These are phyloP conservation scores for Taphrina wiesneri DNA, from an alignment of 1,139 yeast species.

Conservation along the genomic window DNA sequence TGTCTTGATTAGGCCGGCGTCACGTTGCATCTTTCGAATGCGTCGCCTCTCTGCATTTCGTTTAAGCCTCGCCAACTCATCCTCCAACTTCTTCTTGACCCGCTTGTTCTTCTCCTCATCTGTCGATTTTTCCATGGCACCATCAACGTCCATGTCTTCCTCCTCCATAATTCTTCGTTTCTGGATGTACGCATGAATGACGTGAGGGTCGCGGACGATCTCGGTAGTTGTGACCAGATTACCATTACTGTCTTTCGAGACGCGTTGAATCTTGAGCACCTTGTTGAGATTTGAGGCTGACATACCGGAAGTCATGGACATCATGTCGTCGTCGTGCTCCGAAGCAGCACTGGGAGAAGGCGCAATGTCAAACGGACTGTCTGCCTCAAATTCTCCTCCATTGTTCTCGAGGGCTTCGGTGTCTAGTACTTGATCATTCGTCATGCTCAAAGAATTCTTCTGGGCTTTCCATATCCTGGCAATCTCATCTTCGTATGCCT, in stretches of 20 bases:
- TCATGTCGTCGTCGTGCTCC: conserved; percentile 46
- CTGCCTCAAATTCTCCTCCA: conserved; percentile 2
- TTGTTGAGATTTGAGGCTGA: conserved; percentile 45
- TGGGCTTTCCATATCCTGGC: conserved; percentile 89
- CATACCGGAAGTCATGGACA: conserved; percentile 42
- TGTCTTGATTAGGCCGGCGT: conserved; percentile 13
- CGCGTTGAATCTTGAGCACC: conserved; percentile 73
- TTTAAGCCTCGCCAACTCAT: conserved; percentile 79
- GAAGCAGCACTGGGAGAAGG: conserved; percentile 42
- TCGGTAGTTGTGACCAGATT: conserved; percentile 73
- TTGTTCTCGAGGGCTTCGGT: conserved; percentile 43
- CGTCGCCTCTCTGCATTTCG: conserved; percentile 67
- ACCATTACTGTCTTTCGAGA: conserved; percentile 81
- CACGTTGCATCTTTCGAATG: conserved; percentile 56
- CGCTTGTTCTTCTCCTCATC: conserved; percentile 82
- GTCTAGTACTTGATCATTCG: conserved; percentile 46
- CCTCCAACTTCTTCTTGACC: conserved; percentile 75
- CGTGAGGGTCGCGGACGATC: conserved; percentile 76
- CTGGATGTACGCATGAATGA: conserved; percentile 80
- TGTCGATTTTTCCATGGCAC: conserved; percentile 62
- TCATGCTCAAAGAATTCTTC: conserved; percentile 60
- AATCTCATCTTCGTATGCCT: conserved; percentile 88
- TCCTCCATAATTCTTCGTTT: conserved; percentile 76
- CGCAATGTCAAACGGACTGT: conserved; percentile 23
- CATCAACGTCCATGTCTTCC: conserved; percentile 55